Evolutionary conservation across 441 rosid species (phyloP).

Genomic region (Aleurites moluccanus): DNA sequence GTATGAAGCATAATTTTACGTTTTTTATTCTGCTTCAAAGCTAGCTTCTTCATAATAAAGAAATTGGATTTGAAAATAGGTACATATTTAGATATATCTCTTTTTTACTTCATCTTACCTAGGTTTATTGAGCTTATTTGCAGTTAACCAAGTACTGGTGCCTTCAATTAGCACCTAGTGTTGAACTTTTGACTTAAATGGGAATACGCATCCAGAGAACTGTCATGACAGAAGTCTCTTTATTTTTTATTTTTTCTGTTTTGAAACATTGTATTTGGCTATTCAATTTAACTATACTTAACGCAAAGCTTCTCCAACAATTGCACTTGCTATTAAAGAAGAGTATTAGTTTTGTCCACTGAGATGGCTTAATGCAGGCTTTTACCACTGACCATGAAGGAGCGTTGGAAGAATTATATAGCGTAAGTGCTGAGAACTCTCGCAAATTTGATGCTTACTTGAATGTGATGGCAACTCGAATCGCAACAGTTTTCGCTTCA

Average conservation of each 20-base stretch:
- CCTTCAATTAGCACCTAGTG: neutral
- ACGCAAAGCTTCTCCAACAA: slow-evolving; percentile 6
- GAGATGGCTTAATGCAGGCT: slow-evolving; percentile 49
- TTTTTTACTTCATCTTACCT: neutral
- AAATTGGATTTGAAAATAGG: neutral
- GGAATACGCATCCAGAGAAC: neutral
- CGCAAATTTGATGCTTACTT: slow-evolving; percentile 73
- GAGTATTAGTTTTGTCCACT: slow-evolving; percentile 13
- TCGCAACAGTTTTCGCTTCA: slow-evolving; percentile 98
- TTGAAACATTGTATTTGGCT: neutral
- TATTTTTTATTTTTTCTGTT: neutral
- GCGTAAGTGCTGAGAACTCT: slow-evolving; percentile 64
- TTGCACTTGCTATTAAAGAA: neutral
- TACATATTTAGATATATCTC: neutral
- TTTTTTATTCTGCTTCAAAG: neutral
- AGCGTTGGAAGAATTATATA: slow-evolving; percentile 80
- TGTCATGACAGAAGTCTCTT: neutral
- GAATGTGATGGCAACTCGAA: slow-evolving; percentile 88
- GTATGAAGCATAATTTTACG: neutral
- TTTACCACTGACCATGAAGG: slow-evolving; percentile 86
- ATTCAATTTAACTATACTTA: neutral
- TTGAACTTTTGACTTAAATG: neutral
- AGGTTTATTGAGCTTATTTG: neutral
- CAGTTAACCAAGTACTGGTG: neutral
- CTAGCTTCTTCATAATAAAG: neutral